phyloP scores from a whole-genome alignment of 768 basidiomycete genomes.

The Pleurotus tuber-regium region DNA sequence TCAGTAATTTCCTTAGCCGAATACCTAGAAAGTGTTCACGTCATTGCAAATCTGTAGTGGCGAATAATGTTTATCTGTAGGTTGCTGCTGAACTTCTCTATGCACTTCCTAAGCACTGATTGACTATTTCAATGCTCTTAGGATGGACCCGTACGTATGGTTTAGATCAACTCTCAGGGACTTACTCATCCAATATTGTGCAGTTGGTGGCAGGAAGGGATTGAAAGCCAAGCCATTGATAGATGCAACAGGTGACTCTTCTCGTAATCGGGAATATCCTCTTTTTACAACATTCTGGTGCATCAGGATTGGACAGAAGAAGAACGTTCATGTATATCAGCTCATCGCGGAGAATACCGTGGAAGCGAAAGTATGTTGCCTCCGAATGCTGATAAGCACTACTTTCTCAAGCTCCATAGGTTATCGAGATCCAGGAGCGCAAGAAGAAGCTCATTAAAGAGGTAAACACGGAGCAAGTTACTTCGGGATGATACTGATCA shows the following conservation, averaged over 20 bases:
- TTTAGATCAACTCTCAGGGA: no score
- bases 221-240: constrained; percentile 83
- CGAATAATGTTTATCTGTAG: constrained; percentile 83
- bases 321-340: constrained; percentile 83
- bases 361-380: constrained; percentile 66
- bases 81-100: constrained; percentile 26
- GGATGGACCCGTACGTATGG: constrained; percentile 82
- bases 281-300: no score
- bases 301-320: constrained; percentile 73
- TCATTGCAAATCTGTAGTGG: constrained; percentile 45
- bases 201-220: constrained; percentile 89
- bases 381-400: neutral
- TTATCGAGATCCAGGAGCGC: constrained; percentile 82
- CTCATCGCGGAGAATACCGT: constrained; percentile 88
- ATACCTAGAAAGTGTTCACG: no score
- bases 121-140: constrained; percentile 24
- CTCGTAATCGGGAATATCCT: neutral
- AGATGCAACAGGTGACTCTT: constrained; percentile 52
- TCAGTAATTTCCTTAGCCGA: no score
- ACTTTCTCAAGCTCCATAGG: constrained; percentile 24
- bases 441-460: constrained; percentile 81
- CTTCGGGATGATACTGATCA: neutral
- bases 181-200: neutral
- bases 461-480: constrained; percentile 30
- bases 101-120: neutral